phyloP scores from a whole-genome alignment of 73 alveolate species.

The Tetrahymena malaccensis region DNA sequence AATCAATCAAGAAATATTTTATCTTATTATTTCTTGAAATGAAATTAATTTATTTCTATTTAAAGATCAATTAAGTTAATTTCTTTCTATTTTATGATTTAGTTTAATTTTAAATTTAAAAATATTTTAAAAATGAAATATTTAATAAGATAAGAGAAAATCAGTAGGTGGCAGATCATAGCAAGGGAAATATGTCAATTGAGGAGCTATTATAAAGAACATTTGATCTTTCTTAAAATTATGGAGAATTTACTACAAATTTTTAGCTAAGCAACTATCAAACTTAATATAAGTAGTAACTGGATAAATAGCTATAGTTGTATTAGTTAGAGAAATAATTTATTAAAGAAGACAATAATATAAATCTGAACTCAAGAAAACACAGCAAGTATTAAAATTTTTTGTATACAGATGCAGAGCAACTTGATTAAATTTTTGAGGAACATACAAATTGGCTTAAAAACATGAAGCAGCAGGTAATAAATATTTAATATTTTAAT shows the following conservation, averaged over 20 bases:
- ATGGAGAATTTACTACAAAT: neutral
- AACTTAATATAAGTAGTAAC: neutral
- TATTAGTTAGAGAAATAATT: neutral
- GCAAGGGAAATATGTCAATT: neutral
- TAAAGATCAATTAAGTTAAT: too few relatives aligned
- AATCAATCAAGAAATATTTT: too few relatives aligned
- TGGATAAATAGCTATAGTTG: neutral
- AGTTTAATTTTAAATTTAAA: neutral
- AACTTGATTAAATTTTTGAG: neutral
- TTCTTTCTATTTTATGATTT: neutral
- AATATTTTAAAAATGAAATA: neutral
- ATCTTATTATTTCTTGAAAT: neutral
- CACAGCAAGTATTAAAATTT: neutral
- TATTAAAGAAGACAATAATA: neutral
- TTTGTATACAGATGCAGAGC: neutral
- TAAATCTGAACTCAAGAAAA: neutral
- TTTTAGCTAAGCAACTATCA: neutral
- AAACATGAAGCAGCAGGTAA: neutral
- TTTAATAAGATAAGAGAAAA: neutral
- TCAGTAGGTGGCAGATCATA: neutral
- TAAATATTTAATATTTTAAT: neutral
- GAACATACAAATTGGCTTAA: neutral
- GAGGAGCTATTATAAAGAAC: neutral
- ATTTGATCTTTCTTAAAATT: neutral
- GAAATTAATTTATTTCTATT: too few relatives aligned